Conservation (phyloP, 2,329 filamentous ascomycete species). For the Botryosphaeria agaves region DNA sequence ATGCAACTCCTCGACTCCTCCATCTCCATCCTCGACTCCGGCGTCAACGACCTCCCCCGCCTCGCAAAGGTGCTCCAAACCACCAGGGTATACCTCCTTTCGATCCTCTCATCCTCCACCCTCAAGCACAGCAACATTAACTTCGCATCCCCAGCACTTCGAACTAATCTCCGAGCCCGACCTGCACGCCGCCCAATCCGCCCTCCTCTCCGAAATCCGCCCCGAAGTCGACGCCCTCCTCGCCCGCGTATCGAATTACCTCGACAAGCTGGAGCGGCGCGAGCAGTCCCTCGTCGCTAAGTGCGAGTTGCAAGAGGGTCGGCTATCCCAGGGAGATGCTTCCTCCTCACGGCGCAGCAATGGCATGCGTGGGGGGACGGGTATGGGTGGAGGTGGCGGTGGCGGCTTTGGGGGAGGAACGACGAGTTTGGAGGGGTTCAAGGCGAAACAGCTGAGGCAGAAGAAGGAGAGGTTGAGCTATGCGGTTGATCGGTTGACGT, state of each 20-base stretch:
- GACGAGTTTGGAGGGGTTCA: constrained; percentile 33
- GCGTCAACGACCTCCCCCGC: constrained; percentile 46
- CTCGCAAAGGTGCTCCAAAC: constrained; percentile 45
- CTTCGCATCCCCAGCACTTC: constrained; percentile 48
- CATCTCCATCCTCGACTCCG: constrained; percentile 43
- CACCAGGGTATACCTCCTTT: constrained; percentile 31
- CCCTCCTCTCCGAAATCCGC: constrained; percentile 76
- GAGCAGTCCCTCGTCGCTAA: constrained; percentile 73
- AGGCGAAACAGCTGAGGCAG: constrained; percentile 53
- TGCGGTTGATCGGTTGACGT: constrained; percentile 66
- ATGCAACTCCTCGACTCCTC: constrained; percentile 45
- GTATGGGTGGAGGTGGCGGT: constrained; percentile 6
- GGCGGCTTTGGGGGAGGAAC: constrained; percentile 14
- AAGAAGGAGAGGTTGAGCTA: constrained; percentile 77
- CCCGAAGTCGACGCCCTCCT: constrained; percentile 69
- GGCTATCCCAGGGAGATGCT: constrained; percentile 28
- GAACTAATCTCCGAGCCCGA: constrained; percentile 79
- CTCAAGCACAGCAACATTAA: background rate
- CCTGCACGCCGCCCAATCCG: constrained; percentile 64
- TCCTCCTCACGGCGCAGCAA: no score
- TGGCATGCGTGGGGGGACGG: constrained; percentile 2
- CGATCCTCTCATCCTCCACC: background rate
- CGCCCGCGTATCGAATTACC: constrained; percentile 62
- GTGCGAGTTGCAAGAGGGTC: constrained; percentile 66
- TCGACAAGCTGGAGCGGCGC: constrained; percentile 66